A percentile compares a stretch with the other conserved stretches of the same genome.
phyloP scores from a whole-genome alignment of 805 yeast species.

The Starmerella floricola region DNA sequence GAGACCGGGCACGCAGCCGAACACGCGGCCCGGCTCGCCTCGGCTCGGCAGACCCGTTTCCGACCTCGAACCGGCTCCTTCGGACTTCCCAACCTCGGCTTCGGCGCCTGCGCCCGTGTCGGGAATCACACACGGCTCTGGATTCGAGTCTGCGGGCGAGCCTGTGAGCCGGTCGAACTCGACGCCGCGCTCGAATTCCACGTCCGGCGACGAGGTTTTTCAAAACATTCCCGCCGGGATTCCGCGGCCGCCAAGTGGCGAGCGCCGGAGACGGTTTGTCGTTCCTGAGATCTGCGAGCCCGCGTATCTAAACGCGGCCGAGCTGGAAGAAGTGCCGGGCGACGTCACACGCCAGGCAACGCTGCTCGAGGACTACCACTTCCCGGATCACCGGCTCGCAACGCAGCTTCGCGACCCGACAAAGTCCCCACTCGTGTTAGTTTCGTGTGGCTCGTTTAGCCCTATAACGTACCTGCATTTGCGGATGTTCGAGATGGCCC shows the following conservation, averaged over 20 bases:
- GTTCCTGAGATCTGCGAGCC: slow-evolving; percentile 26
- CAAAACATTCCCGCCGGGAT: slow-evolving; percentile 22
- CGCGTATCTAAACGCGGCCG: slow-evolving; percentile 47
- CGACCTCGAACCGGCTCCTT: too few relatives aligned
- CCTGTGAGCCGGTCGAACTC: too few relatives aligned
- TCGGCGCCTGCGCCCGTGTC: too few relatives aligned
- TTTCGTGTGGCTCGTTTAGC: slow-evolving; percentile 94
- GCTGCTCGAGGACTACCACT: slow-evolving; percentile 51
- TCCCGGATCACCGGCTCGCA: slow-evolving; percentile 80
- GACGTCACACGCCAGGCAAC: slow-evolving; percentile 85
- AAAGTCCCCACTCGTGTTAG: slow-evolving; percentile 82
- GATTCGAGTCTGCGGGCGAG: too few relatives aligned
- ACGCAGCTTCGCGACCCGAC: slow-evolving; percentile 55
- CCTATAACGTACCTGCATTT: slow-evolving; percentile 91
- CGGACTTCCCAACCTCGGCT: too few relatives aligned
- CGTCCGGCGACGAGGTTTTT: slow-evolving; percentile 5
- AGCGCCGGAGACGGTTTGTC: slow-evolving; percentile 18
- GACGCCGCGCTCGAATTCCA: background rate
- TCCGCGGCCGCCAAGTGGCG: slow-evolving; percentile 25
- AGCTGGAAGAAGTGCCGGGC: slow-evolving; percentile 91
- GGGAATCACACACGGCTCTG: too few relatives aligned
- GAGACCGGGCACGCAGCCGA: background rate
- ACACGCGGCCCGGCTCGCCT: background rate
- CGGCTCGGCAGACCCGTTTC: too few relatives aligned
- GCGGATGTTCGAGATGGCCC: slow-evolving; percentile 98